These are phyloP conservation scores for Fraxinus xanthoxyloides DNA, from an alignment of 305 asterid genomes.

Conservation along the genomic window DNA sequence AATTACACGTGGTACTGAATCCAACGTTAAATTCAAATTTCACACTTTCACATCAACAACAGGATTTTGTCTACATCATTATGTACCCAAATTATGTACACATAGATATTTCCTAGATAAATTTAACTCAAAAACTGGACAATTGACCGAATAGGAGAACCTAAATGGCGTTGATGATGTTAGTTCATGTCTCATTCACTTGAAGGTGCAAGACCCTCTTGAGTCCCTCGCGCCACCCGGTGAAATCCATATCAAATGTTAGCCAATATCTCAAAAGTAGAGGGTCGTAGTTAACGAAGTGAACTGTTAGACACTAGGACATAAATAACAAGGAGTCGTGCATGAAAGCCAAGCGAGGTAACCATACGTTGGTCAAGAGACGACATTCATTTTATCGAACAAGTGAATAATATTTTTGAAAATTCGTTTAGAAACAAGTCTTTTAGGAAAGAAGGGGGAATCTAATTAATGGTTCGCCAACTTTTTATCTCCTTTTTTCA, in stretches of 20 bases:
- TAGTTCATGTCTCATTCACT: neutral
- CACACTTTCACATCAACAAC: too few relatives aligned
- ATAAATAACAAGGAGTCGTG: neutral
- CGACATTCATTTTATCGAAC: neutral
- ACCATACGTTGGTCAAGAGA: neutral
- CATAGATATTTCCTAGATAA: too few relatives aligned
- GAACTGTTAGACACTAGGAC: neutral
- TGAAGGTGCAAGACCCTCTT: neutral
- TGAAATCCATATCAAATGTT: neutral
- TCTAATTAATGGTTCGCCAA: constrained; percentile 8
- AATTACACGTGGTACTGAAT: too few relatives aligned
- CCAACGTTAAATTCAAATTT: too few relatives aligned
- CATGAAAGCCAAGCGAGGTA: neutral
- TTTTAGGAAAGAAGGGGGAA: neutral
- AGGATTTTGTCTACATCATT: too few relatives aligned
- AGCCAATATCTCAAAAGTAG: neutral
- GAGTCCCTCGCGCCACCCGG: neutral
- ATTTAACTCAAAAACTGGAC: neutral
- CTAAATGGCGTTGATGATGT: neutral
- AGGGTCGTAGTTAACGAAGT: neutral
- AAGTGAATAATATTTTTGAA: neutral
- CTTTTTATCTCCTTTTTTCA: neutral
- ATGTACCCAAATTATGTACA: too few relatives aligned
- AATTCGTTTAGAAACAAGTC: constrained; percentile 9
- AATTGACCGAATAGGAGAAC: neutral